Conservation (phyloP, 768 basidiomycete genomes). For the Hygrocybe coccinea region DNA sequence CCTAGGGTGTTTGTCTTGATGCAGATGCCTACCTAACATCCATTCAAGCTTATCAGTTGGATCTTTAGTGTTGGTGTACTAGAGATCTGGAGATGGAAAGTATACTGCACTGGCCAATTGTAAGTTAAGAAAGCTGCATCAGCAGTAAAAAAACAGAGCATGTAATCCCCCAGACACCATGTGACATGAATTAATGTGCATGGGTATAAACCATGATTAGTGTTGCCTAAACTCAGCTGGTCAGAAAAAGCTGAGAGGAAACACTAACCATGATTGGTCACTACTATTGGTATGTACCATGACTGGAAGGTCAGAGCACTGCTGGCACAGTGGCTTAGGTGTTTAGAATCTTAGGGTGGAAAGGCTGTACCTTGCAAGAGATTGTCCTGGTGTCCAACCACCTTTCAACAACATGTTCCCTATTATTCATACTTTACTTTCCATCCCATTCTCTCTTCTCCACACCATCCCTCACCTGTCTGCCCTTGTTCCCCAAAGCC, state of each 20-base stretch:
- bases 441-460: conserved; percentile 14
- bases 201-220: too few relatives aligned
- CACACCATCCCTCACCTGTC: conserved; percentile 10
- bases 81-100: too few relatives aligned
- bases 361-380: neutral
- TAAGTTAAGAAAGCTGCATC: conserved; percentile 4
- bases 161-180: too few relatives aligned
- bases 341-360: neutral
- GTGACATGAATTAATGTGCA: too few relatives aligned
- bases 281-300: too few relatives aligned
- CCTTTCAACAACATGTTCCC: conserved; percentile 5
- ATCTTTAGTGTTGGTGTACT: conserved; percentile 1
- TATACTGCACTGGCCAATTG: too few relatives aligned
- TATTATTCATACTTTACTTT: conserved; percentile 11
- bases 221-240: too few relatives aligned
- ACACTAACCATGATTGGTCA: too few relatives aligned
- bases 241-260: too few relatives aligned
- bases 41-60: conserved; percentile 4
- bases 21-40: conserved; percentile 7
- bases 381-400: conserved; percentile 11
- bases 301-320: too few relatives aligned
- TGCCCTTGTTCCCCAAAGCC: conserved; percentile 1
- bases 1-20: conserved; percentile 4
- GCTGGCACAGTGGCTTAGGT: too few relatives aligned
- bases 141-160: too few relatives aligned